Evolutionary conservation across 768 basidiomycete genomes (phyloP), one percentile per base, ranked within the genome.

Genomic region (Mycena vulgaris): DNA sequence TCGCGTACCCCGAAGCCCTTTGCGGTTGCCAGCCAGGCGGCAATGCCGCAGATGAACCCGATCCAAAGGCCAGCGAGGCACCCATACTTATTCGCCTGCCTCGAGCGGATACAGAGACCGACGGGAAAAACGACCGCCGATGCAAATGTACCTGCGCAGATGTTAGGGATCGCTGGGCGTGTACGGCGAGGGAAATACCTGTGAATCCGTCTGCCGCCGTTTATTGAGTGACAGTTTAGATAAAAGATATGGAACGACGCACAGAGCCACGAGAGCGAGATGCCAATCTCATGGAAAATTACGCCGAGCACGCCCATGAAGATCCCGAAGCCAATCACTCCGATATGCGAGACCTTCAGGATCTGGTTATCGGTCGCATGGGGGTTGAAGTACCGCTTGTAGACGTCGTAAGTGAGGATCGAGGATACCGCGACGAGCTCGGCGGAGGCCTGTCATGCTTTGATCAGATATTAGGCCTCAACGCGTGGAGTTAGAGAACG

Each of bases 351-450:
- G 11, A 64, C 66, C 31, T 19, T 31, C 25, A 74, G 49, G 25
- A 75, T 63, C 17, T 75, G 63, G 31, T 56, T 57, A 25, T 67
- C 62, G 21, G 74, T 71, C 11, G 72, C 74, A 33, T 59, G 35
- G 17, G 69, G 66, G n/a, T 68, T 66, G 64, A 74, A 47, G 48
- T 73, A 73, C n/a, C 58, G 40, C 23, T 67, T 66, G 52, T 75
- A 75, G 10, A 75, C 51, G 77, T 71, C 39, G 74, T 66, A 74
- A 55, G 73, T 37, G 69, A 77, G 27, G 7, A 77, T 75, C 17
- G 72, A 68, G 16, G 49, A 74, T 64, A 78, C 82, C 10, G 81
- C 81, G 27, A 82, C 79, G 33, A 82, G 76, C 59, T 82, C 80
- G 10, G 82, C 77, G 63, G 76, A 77, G 4, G 74, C 73, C 70